Base-by-base conservation (phyloP, 2,329 filamentous ascomycete species). In the Aspergillus udagawae region DNA sequence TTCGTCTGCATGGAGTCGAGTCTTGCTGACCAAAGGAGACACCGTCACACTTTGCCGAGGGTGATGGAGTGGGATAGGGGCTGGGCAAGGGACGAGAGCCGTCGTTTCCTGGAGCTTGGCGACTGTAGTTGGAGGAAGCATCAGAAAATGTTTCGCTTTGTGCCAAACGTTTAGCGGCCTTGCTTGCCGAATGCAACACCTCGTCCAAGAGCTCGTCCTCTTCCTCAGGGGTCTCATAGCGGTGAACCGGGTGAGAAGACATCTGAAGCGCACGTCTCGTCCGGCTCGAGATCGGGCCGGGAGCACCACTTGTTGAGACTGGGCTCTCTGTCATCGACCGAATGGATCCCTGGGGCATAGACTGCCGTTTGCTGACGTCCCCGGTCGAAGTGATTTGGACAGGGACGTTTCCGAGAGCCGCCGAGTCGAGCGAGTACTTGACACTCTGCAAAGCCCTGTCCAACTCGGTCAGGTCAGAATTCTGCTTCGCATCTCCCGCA, bases 191-290 rank as follows among this genome's bases (percentile, higher is more conserved):
- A 51, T 86, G 83, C 45, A 97, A 80, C 21, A 87, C 92, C 75
- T 99, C 94, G 65, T 97, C 92, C 9, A 97, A 82, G 9, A 99
- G 82, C 75, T 99, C 94, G 58, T 99, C 94, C 70, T 97, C 93
- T 74, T 99, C 94, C 67, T 96, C 92, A 1, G 94, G 91, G 0
- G 92, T 92, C 70, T 99, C 94, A 70, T 97, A 97, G 60, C 91
- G 88, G 66, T 90, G 88, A 51, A 89, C 86, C 4, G 89, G 89
- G 60, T 91, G 88, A 4, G 82, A 79, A 14, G 90, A 87, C 71
- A 82, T 79, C 59, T 84, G 82, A 49, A 95, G 83, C 12, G 90
- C 88, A 59, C 91, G 84, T 57, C 93, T 83, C 14, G 92, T 94
- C 60, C 92, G 83, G 72, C 88, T 91, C 0, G 90, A 92, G 52